Evolutionary conservation across 495 filamentous ascomycete genomes (phyloP).

Genomic region (Copromyces sp.): DNA sequence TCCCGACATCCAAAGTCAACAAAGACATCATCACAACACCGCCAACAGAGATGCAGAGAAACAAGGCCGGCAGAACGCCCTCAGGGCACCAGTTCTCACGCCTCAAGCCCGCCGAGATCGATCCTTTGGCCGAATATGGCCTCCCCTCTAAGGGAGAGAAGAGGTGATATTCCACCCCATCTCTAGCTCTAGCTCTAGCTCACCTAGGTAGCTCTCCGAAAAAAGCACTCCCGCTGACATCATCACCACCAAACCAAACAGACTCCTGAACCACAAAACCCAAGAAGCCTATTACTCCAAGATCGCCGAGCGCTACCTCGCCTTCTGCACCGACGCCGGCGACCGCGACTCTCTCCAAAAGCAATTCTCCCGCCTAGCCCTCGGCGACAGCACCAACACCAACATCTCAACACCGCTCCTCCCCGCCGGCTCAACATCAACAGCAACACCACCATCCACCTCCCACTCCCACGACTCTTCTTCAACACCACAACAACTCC

Average conservation of each 20-base stretch:
- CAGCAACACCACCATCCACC: background rate
- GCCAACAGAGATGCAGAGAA: slow-evolving; percentile 13
- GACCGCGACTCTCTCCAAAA: slow-evolving; percentile 59
- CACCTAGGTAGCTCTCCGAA: background rate
- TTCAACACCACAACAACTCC: background rate
- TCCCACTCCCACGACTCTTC: background rate
- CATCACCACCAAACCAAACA: slow-evolving; percentile 21
- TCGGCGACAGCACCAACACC: slow-evolving; percentile 15
- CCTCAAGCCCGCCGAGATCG: slow-evolving; percentile 56
- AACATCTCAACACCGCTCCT: background rate
- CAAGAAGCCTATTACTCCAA: slow-evolving; percentile 80
- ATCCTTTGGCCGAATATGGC: slow-evolving; percentile 68
- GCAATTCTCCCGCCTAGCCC: slow-evolving; percentile 57
- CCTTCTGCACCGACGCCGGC: slow-evolving; percentile 63
- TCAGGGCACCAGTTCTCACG: slow-evolving; percentile 52
- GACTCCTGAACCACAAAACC: slow-evolving; percentile 61
- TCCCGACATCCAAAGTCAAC: background rate
- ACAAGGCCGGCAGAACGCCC: slow-evolving; percentile 32
- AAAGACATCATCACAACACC: background rate
- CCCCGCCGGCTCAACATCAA: background rate
- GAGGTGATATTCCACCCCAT: slow-evolving; percentile 8
- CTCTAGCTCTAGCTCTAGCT: background rate
- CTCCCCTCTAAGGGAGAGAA: slow-evolving; percentile 83
- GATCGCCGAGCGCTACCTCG: slow-evolving; percentile 78
- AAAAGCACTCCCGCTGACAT: background rate